A percentile compares a stretch with the other conserved stretches of the same genome.
phyloP scores from a whole-genome alignment of 2,329 filamentous ascomycete species.

The Gremmenia infestans region DNA sequence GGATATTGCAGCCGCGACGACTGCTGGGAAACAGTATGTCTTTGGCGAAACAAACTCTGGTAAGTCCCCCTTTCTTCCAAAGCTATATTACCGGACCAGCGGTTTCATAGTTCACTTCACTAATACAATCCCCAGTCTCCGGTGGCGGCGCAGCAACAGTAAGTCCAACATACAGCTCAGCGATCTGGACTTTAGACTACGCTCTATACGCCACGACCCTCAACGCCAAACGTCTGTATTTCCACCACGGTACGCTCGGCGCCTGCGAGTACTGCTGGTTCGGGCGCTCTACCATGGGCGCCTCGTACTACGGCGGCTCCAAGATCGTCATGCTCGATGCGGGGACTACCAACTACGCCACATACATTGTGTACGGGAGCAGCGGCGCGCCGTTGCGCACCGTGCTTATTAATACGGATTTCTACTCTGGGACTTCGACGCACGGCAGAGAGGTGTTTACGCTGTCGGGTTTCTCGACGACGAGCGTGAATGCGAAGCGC shows the following conservation, averaged over 20 bases:
- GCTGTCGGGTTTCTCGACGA: slow-evolving; percentile 13
- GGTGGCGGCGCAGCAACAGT: slow-evolving; percentile 25
- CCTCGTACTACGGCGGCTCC: slow-evolving; percentile 27
- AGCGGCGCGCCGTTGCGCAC: slow-evolving; percentile 10
- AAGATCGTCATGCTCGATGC: slow-evolving; percentile 20
- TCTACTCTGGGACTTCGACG: slow-evolving; percentile 18
- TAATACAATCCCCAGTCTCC: slow-evolving; percentile 12
- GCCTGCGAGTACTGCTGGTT: slow-evolving; percentile 32
- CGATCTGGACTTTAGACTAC: slow-evolving; percentile 28
- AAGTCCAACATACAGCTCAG: slow-evolving; percentile 25
- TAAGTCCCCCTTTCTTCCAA: slow-evolving; percentile 38
- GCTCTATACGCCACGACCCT: not conserved
- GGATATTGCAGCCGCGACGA: slow-evolving; percentile 19
- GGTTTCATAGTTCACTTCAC: not conserved
- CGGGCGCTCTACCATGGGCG: slow-evolving; percentile 21
- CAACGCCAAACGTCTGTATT: slow-evolving; percentile 26
- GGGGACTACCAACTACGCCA: slow-evolving; percentile 18
- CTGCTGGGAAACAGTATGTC: slow-evolving; percentile 25
- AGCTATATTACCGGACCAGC: no score
- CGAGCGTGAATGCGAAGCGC: slow-evolving; percentile 20
- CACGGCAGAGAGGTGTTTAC: slow-evolving; percentile 18
- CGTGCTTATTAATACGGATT: slow-evolving; percentile 26
- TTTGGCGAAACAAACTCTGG: slow-evolving; percentile 30
- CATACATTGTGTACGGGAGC: slow-evolving; percentile 22
- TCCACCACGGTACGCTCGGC: slow-evolving; percentile 28